A percentile compares a stretch with the other conserved stretches of the same genome.
These are phyloP conservation scores for Diaporthe ampelina DNA, from an alignment of 2,329 filamentous ascomycete genomes.

Conservation along the genomic window DNA sequence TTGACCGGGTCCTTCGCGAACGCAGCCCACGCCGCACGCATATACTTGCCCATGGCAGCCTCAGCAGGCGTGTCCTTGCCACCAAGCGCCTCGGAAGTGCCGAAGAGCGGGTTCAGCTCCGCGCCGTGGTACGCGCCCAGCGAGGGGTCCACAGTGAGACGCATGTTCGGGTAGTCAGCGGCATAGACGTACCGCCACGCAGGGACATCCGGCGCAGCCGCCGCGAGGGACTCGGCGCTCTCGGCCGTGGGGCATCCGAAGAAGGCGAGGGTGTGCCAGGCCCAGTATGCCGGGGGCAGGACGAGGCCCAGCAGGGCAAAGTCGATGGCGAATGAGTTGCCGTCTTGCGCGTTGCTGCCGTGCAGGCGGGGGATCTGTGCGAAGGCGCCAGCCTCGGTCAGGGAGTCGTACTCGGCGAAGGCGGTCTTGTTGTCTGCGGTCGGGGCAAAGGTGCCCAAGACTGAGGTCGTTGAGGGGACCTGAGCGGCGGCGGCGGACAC, in stretches of 20 bases:
- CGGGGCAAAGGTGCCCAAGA: slow-evolving; percentile 16
- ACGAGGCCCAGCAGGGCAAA: slow-evolving; percentile 17
- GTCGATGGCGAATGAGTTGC: slow-evolving; percentile 19
- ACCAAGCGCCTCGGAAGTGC: not conserved
- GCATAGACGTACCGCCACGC: slow-evolving; percentile 28
- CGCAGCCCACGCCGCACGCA: slow-evolving; percentile 28
- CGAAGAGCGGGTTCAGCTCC: slow-evolving; percentile 23
- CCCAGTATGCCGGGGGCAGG: slow-evolving; percentile 12
- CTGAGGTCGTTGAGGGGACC: not conserved
- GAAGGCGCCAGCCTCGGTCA: not conserved
- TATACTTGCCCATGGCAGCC: slow-evolving; percentile 12
- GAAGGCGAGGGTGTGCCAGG: slow-evolving; percentile 27
- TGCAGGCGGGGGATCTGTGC: slow-evolving; percentile 9
- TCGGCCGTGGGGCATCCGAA: slow-evolving; percentile 22
- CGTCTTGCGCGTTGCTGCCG: slow-evolving; percentile 16
- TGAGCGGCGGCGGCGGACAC: not conserved
- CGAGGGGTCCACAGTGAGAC: not conserved
- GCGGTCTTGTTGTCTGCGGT: slow-evolving; percentile 26
- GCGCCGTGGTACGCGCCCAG: slow-evolving; percentile 25
- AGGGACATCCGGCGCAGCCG: not conserved
- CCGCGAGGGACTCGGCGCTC: not conserved
- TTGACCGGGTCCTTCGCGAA: slow-evolving; percentile 12
- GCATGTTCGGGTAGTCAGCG: slow-evolving; percentile 26
- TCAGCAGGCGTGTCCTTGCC: slow-evolving; percentile 7
- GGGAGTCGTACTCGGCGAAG: slow-evolving; percentile 3